These are phyloP conservation scores for Saccharomycopsis capsularis DNA, from an alignment of 805 yeast species.

Conservation along the genomic window DNA sequence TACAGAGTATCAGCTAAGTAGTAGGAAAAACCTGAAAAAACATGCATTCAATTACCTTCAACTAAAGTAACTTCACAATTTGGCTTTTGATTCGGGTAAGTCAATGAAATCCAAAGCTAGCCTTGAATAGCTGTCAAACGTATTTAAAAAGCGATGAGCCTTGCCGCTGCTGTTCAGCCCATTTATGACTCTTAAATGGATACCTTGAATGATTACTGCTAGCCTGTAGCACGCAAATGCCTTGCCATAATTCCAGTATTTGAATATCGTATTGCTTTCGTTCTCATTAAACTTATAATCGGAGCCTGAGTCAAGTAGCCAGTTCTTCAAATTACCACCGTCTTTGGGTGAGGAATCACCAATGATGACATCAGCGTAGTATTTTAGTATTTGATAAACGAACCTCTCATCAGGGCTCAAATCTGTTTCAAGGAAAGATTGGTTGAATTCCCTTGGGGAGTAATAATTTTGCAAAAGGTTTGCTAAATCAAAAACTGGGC, in stretches of 20 bases:
- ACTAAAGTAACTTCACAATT: too few species aligned
- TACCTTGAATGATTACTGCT: slow-evolving; percentile 55
- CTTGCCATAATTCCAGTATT: slow-evolving; percentile 43
- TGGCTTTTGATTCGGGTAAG: too few species aligned
- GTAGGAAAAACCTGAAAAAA: too few species aligned
- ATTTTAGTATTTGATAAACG: slow-evolving; percentile 22
- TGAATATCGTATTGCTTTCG: slow-evolving; percentile 14
- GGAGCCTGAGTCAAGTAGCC: slow-evolving; percentile 24
- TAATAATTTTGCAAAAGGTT: slow-evolving; percentile 50
- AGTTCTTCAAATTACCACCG: slow-evolving; percentile 7
- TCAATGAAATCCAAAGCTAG: slow-evolving; percentile 5
- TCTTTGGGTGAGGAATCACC: slow-evolving; percentile 27
- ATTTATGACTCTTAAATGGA: slow-evolving; percentile 24
- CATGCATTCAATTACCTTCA: too few species aligned
- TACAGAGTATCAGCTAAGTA: too few species aligned
- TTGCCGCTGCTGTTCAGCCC: slow-evolving; percentile 14
- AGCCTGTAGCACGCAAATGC: slow-evolving; percentile 51
- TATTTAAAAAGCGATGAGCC: slow-evolving; percentile 1
- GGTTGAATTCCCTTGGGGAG: slow-evolving; percentile 35
- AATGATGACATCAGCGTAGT: slow-evolving; percentile 19
- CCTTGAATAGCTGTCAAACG: slow-evolving; percentile 5
- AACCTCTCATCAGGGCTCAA: slow-evolving; percentile 19
- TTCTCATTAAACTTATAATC: slow-evolving; percentile 28
- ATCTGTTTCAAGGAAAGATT: slow-evolving; percentile 25
- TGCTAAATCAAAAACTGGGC: slow-evolving; percentile 56